Evolutionary conservation across 1,139 yeast genomes (phyloP).

Genomic region (Yamadazyma buinensis): DNA sequence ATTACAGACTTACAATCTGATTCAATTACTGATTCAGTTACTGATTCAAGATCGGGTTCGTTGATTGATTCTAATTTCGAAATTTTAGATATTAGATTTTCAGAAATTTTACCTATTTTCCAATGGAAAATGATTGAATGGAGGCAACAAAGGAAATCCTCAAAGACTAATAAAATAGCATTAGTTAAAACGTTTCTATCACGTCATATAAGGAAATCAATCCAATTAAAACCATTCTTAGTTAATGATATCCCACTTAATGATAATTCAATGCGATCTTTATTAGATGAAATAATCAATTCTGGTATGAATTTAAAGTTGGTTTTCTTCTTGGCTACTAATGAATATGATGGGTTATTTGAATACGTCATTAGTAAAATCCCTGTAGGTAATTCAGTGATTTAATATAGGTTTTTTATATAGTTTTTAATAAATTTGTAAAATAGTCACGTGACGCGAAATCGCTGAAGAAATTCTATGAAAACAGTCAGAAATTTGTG

Average conservation of each 20-base stretch:
- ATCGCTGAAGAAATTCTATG: too few species aligned
- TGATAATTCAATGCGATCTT: neutral
- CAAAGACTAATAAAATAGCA: neutral
- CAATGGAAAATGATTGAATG: conserved; percentile 1
- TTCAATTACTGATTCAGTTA: too few species aligned
- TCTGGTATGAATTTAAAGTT: neutral
- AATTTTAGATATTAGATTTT: neutral
- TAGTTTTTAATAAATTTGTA: too few species aligned
- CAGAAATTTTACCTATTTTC: neutral
- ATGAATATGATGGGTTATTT: neutral
- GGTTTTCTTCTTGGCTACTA: neutral
- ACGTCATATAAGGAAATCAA: neutral
- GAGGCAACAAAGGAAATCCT: neutral
- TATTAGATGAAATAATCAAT: neutral
- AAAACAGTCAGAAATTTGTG: too few species aligned
- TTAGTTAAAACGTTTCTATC: neutral
- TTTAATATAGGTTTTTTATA: too few species aligned
- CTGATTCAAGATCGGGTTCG: too few species aligned
- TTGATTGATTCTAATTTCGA: too few species aligned
- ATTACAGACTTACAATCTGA: too few species aligned
- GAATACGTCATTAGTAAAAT: neutral
- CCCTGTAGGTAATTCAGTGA: too few species aligned
- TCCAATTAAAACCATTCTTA: neutral
- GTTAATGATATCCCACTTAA: neutral
- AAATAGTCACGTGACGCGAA: too few species aligned